A percentile compares a stretch with the other conserved stretches of the same genome.
Conservation (phyloP, 495 filamentous ascomycete species). For the Penicillium subrubescens region DNA sequence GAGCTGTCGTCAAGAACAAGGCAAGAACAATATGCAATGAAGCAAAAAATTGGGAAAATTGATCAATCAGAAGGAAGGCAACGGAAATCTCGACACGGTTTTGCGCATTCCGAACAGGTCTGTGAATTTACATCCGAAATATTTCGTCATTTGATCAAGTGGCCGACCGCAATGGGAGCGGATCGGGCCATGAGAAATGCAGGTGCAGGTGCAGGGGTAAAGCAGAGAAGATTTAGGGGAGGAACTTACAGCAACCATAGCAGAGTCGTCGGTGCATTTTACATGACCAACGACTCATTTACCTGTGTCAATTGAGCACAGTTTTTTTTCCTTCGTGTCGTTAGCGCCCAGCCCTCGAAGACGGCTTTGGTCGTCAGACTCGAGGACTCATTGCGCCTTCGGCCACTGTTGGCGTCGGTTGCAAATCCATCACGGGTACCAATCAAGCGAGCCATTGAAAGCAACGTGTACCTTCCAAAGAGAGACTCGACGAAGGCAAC, state of each 20-base stretch:
- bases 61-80: slow-evolving; percentile 96
- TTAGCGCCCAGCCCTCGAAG: too few relatives aligned
- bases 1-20: not conserved
- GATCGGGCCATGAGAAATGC: not conserved
- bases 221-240: not conserved
- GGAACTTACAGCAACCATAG: not conserved
- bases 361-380: not conserved
- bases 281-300: not conserved
- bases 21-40: not conserved
- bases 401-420: not conserved
- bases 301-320: not conserved
- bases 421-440: not conserved
- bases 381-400: not conserved
- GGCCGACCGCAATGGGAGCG: not conserved
- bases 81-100: slow-evolving; percentile 95
- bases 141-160: slow-evolving; percentile 62
- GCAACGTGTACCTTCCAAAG: not conserved
- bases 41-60: slow-evolving; percentile 14
- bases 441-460: not conserved
- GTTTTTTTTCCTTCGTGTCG: not conserved
- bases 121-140: slow-evolving; percentile 60
- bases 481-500: not conserved
- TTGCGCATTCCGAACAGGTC: slow-evolving; percentile 80
- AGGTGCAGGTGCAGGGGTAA: not conserved
- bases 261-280: not conserved